These are phyloP conservation scores for Peronosclerospora sorghi DNA, from an alignment of 352 stramenopile species.

Conservation along the genomic window DNA sequence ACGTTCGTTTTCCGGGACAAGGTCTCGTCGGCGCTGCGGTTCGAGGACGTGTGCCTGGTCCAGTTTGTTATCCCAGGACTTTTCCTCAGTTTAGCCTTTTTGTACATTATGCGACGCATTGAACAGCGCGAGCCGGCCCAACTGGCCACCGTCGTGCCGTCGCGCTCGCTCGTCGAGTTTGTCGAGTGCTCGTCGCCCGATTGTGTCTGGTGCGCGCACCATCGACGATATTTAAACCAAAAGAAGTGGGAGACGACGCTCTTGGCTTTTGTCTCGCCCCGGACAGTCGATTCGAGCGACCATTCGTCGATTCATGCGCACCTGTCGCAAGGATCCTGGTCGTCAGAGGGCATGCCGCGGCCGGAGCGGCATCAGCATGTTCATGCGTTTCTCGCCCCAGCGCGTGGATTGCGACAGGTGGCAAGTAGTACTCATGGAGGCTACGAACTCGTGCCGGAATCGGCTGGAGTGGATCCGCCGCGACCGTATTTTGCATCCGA, in stretches of 20 bases:
- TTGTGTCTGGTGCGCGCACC: conserved; percentile 65
- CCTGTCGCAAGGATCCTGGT: conserved; percentile 29
- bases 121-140: conserved; percentile 48
- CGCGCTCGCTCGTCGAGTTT: conserved; percentile 50
- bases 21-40: conserved; percentile 23
- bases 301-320: conserved; percentile 36
- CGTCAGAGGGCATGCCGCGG: conserved; percentile 21
- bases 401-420: too few relatives aligned
- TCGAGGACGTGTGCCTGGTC: conserved; percentile 31
- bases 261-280: conserved; percentile 39
- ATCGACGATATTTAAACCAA: conserved; percentile 48
- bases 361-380: too few relatives aligned
- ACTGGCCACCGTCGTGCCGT: conserved; percentile 37
- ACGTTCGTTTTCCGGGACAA: conserved; percentile 19
- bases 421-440: too few relatives aligned
- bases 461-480: too few relatives aligned
- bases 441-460: too few relatives aligned
- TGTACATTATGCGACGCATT: conserved; percentile 69
- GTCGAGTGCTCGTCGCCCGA: conserved; percentile 54
- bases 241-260: conserved; percentile 56
- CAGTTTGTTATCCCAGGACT: conserved; percentile 45
- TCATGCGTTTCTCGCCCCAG: too few relatives aligned
- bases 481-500: too few relatives aligned
- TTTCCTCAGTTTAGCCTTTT: conserved; percentile 43
- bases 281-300: conserved; percentile 47